Base-by-base conservation (phyloP, 306 rosid genomes). In the Acmispon strigosus region DNA sequence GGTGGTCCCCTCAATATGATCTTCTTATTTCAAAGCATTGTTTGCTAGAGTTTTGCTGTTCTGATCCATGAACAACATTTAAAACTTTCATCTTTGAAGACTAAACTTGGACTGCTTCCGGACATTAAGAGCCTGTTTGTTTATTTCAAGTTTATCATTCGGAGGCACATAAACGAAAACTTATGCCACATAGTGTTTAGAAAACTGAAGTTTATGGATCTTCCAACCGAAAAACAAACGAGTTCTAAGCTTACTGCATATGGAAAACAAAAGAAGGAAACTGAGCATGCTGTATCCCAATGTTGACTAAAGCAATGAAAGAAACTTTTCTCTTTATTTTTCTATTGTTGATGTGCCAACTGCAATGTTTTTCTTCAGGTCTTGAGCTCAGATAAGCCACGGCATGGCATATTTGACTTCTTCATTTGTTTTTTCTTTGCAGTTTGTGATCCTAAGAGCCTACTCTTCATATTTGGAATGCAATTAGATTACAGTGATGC, bases 361-460 rank as follows among this genome's bases (percentile, higher is more conserved):
- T 37, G n/a, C 65, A 61, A 17, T 22, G 2, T 53, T 19, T 24
- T 36, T 41, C 44, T 62, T 61, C 3, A 12, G 7, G 29, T 42
- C 34, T 24, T 50, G 10, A 61, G 58, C 63, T 27, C 44, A 62
- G 24, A 24, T 37, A 15, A 10, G 6, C 32, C 32, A 4, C 39
- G 57, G 36, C 47, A n/a, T 44, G 70, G 16, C 59, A 15, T 36
- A 51, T 62, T 41, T 24, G 20, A 20, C 81, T 45, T 76, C 16
- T 69, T 1, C 39, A 43, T 75, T 24, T 69, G 59, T 17, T 55
- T 2, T 71, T 72, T 55, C 8, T 71, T 72, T 34, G 86, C 86
- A 94, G 98, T 94, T 45, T 90, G 97, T 65, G 98, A 94, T 84
- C 96, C 98, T 1, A 94, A 90, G 87, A 90, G 96, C 82, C 94